phyloP scores from a whole-genome alignment of 495 filamentous ascomycete species.

The Lepidopterella palustris region DNA sequence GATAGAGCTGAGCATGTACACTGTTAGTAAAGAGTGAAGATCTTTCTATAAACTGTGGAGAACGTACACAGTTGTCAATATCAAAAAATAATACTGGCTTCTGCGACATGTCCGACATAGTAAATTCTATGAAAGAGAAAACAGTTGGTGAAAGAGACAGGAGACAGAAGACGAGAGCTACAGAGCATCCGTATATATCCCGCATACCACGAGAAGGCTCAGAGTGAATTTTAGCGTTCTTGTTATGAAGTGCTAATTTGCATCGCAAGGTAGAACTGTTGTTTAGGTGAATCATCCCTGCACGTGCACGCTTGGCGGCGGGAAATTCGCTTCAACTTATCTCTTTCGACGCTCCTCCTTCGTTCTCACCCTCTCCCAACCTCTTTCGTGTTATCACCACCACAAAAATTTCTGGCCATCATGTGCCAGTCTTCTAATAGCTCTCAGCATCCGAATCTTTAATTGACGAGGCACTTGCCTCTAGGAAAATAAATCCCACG shows the following conservation, averaged over 20 bases:
- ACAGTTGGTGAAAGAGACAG: neutral
- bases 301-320: too few species aligned
- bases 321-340: neutral
- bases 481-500: neutral
- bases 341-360: neutral
- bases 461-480: constrained; percentile 2
- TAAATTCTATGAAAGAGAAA: neutral
- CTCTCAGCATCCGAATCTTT: neutral
- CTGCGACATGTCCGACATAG: constrained; percentile 1
- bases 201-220: neutral
- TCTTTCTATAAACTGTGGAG: neutral
- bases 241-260: too few species aligned
- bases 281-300: too few species aligned
- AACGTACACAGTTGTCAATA: constrained; percentile 90
- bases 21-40: constrained; percentile 2
- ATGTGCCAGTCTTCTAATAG: neutral
- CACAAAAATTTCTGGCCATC: neutral
- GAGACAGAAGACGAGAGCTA: neutral
- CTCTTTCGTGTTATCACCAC: neutral
- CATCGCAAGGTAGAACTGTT: too few species aligned
- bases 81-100: constrained; percentile 78
- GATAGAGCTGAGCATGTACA: constrained; percentile 45
- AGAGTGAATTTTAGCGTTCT: neutral
- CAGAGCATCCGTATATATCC: neutral
- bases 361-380: neutral